phyloP scores from a whole-genome alignment of 2,329 filamentous ascomycete genomes.

The Aspergillus fischeri region DNA sequence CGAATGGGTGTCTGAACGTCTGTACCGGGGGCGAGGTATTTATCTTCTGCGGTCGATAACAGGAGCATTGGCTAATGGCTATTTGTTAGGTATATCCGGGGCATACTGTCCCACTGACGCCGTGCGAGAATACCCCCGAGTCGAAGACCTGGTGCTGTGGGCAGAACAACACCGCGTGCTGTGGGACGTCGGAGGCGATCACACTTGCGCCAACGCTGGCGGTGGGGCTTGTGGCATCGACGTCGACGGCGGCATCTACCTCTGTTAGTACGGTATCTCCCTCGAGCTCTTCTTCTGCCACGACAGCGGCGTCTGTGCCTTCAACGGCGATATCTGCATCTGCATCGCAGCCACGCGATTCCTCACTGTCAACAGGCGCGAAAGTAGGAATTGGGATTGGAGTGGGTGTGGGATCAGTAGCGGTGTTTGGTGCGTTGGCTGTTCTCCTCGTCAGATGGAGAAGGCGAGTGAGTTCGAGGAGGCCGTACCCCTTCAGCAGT shows the following conservation, averaged over 20 bases:
- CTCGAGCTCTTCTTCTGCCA: not conserved
- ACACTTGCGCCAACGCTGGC: not conserved
- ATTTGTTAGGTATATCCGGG: not conserved
- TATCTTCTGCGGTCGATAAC: not conserved
- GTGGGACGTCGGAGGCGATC: not conserved
- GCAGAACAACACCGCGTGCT: not conserved
- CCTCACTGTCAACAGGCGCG: not conserved
- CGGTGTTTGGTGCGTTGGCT: not conserved
- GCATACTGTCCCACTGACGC: not conserved
- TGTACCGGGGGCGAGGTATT: not conserved
- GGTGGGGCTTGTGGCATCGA: not conserved
- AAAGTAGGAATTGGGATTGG: not conserved
- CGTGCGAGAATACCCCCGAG: not conserved
- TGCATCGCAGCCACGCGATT: not conserved
- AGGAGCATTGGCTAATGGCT: not conserved
- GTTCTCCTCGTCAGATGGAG: not conserved
- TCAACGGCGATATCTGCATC: not conserved
- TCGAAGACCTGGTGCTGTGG: not conserved
- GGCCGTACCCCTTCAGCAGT: not conserved
- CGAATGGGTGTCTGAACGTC: not conserved
- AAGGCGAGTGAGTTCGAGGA: not conserved
- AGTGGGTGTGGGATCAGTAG: not conserved
- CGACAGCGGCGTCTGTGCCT: not conserved
- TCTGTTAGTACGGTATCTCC: not conserved
- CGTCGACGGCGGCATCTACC: not conserved